phyloP scores from a whole-genome alignment of 805 yeast species.

The Jamesozyma jinghongensis region DNA sequence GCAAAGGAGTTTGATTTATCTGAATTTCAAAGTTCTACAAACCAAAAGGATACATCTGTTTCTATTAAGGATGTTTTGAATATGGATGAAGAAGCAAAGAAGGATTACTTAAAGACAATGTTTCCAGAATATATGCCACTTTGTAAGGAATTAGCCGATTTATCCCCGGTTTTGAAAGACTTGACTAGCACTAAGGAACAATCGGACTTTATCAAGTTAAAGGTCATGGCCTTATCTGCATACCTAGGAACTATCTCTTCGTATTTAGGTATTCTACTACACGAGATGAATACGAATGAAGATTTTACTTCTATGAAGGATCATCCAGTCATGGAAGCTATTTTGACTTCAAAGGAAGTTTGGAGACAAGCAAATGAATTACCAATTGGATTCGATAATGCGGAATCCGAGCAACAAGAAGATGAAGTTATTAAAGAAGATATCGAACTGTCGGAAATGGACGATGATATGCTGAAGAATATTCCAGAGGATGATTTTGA shows the following conservation, averaged over 20 bases:
- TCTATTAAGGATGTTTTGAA: slow-evolving; percentile 37
- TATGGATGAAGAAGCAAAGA: slow-evolving; percentile 46
- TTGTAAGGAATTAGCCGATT: slow-evolving; percentile 45
- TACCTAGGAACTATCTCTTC: slow-evolving; percentile 72
- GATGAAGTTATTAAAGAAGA: slow-evolving; percentile 12
- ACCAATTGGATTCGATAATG: slow-evolving; percentile 27
- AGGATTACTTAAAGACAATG: slow-evolving; percentile 44
- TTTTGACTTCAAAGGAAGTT: slow-evolving; percentile 70
- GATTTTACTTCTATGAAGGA: slow-evolving; percentile 62
- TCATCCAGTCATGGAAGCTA: slow-evolving; percentile 81
- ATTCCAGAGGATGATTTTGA: slow-evolving; percentile 19
- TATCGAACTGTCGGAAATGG: slow-evolving; percentile 11
- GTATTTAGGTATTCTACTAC: slow-evolving; percentile 66
- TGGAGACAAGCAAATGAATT: slow-evolving; percentile 76
- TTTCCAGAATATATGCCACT: slow-evolving; percentile 84
- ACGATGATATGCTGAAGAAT: slow-evolving; percentile 16
- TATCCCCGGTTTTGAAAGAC: slow-evolving; percentile 36
- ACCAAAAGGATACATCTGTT: slow-evolving; percentile 27
- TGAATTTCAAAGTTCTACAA: slow-evolving; percentile 28
- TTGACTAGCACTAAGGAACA: slow-evolving; percentile 26
- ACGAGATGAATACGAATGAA: slow-evolving; percentile 45
- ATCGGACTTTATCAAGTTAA: slow-evolving; percentile 37
- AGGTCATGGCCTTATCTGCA: slow-evolving; percentile 62
- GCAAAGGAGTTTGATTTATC: slow-evolving; percentile 40
- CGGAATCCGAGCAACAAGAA: slow-evolving; percentile 15